Evolutionary conservation across 345 rosid genomes (phyloP), one percentile per base, ranked within the genome.

Genomic region (Populus euphratica): DNA sequence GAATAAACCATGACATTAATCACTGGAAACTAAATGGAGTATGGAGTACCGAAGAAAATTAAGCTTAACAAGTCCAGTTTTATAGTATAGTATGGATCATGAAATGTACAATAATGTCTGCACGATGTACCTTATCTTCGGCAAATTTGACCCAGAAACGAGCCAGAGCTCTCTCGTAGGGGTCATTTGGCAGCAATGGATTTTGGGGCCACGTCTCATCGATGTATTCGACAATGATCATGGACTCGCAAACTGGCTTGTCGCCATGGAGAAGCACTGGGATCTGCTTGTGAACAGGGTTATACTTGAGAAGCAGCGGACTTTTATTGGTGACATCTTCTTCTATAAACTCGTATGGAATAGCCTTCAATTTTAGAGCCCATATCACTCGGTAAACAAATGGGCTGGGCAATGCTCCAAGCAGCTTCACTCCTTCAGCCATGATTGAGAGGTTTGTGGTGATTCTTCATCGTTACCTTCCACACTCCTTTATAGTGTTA

Each of bases 131-230:
- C 38, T 74, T 74, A 21, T 74, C 69, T 2, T 63, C 77, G 6
- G 33, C 39, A 25, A 74, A 74, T 16, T 74, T 74, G 61, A 52
- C 69, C 77, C 77, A 43, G 38, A 74, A 63, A 2, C 77, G 69
- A 39, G 68, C 77, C 52, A 4, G 29, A 1, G 70, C 77, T 63
- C 77, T 41, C 9, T 62, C 56, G 47, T 63, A 2, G 25, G 77
- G 77, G 56, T 74, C 39, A 14, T 17, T 25, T 12, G 77, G 70
- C 54, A 74, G 38, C 20, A 74, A 4, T 2, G 61, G 59, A 63
- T 17, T n/a, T 13, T 41, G 25, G 2, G 36, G 70, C 75, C 47
- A 72, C 3, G 27, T 54, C 35, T 72, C 75, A 8, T 72, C 75
- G 43, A 54, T 54, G 44, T 72, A 54, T 7, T 72, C 31, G 35